Conservation (phyloP, 108 stramenopile genomes). For the Seminavis robusta region DNA sequence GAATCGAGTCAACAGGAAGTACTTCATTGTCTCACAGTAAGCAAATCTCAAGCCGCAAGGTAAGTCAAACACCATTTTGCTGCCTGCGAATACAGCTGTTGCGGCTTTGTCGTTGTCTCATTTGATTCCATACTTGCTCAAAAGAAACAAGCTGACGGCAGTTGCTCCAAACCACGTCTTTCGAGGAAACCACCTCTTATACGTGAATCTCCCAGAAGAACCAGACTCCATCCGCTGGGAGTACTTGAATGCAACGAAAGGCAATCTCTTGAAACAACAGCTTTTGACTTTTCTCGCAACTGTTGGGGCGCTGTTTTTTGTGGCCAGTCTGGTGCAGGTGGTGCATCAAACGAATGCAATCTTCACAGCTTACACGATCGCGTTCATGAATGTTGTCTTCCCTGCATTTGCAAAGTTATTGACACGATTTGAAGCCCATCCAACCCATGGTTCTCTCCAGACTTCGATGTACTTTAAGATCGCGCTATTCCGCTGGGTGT, state of each 20-base stretch:
- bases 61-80: too few species aligned
- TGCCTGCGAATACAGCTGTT: too few species aligned
- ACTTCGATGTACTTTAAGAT: constrained; percentile 75
- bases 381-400: constrained; percentile 65
- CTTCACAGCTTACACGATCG: constrained; percentile 57
- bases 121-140: not conserved
- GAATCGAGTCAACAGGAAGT: constrained; percentile 74
- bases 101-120: too few species aligned
- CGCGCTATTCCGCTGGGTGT: constrained; percentile 62
- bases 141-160: not conserved
- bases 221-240: constrained; percentile 80
- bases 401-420: constrained; percentile 72
- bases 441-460: constrained; percentile 63
- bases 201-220: constrained; percentile 75
- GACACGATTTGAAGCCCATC: constrained; percentile 66
- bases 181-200: constrained; percentile 49
- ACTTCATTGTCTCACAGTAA: constrained; percentile 54
- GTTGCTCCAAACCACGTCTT: not conserved
- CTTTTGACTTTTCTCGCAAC: constrained; percentile 52
- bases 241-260: constrained; percentile 56
- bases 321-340: constrained; percentile 40
- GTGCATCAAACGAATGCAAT: constrained; percentile 4
- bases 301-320: constrained; percentile 35
- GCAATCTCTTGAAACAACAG: constrained; percentile 37
- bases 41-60: constrained; percentile 19